Percentiles rank a stretch among this genome's conserved stretches.
These are phyloP conservation scores for Stylosanthes scabra DNA, from an alignment of 331 rosid species.

Conservation along the genomic window DNA sequence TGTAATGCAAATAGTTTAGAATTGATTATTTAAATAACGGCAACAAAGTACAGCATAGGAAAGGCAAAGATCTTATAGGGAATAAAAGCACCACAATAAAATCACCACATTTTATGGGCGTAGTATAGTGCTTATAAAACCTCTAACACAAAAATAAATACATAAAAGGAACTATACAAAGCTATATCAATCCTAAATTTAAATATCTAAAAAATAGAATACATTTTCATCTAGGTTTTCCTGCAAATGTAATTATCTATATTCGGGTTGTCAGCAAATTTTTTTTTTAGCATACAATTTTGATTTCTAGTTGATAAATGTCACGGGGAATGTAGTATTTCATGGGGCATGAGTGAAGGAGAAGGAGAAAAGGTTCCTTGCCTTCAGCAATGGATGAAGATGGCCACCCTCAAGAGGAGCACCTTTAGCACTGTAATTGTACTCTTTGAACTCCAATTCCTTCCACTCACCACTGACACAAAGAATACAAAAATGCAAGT, in stretches of 20 bases:
- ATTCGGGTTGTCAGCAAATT: not conserved
- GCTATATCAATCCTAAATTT: slow-evolving; percentile 20
- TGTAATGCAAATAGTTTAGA: not conserved
- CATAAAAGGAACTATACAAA: not conserved
- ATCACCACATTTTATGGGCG: not conserved
- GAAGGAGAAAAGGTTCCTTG: slow-evolving; percentile 42
- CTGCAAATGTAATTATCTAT: not conserved
- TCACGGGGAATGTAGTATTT: not conserved
- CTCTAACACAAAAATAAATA: not conserved
- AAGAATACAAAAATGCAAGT: slow-evolving; percentile 30
- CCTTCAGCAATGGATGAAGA: slow-evolving; percentile 98
- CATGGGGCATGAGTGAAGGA: slow-evolving; percentile 1
- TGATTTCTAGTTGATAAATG: slow-evolving; percentile 17
- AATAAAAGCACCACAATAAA: slow-evolving; percentile 8
- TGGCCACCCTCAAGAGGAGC: slow-evolving; percentile 81
- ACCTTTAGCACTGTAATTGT: slow-evolving; percentile 88
- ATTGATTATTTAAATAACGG: not conserved
- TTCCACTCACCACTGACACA: slow-evolving; percentile 86
- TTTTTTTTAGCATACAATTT: not conserved
- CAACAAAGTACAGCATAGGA: slow-evolving; percentile 1
- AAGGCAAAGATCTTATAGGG: not conserved
- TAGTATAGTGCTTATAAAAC: slow-evolving; percentile 8
- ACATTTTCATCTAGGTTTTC: slow-evolving; percentile 8
- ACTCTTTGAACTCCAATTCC: slow-evolving; percentile 80
- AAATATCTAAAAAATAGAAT: slow-evolving; percentile 5